Evolutionary conservation across 192 early-diverging fungal species (phyloP).

Genomic region (Podila epicladia): DNA sequence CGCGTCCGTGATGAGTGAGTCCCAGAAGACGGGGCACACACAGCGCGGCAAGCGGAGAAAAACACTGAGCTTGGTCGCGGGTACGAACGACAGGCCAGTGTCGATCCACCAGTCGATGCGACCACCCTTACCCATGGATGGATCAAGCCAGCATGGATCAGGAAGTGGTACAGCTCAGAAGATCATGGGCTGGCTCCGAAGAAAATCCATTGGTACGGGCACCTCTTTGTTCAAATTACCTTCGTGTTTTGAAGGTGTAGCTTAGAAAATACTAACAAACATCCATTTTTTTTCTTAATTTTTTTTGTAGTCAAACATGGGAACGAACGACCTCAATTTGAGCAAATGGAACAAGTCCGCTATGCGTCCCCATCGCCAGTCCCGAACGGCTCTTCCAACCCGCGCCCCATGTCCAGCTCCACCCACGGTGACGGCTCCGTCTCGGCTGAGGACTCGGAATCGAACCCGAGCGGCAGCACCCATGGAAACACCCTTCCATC

Average conservation of each 20-base stretch:
- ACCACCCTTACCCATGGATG: neutral
- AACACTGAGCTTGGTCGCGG: conserved; percentile 36
- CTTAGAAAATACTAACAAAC: neutral
- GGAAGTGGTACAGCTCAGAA: conserved; percentile 64
- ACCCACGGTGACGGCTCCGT: conserved; percentile 8
- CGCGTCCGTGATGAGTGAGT: conserved; percentile 5
- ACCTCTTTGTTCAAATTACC: neutral
- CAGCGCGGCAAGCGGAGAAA: conserved; percentile 45
- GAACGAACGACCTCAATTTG: conserved; percentile 13
- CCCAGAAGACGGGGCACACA: conserved; percentile 22
- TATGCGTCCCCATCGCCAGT: neutral
- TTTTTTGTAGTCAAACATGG: conserved; percentile 29
- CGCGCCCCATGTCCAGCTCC: neutral
- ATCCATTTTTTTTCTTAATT: neutral
- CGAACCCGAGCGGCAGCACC: neutral
- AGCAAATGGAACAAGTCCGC: conserved; percentile 19
- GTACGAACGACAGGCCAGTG: conserved; percentile 17
- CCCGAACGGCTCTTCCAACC: neutral
- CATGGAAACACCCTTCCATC: conserved; percentile 5
- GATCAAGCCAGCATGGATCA: conserved; percentile 4
- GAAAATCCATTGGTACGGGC: conserved; percentile 61
- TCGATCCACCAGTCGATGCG: neutral
- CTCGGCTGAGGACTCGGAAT: conserved; percentile 17
- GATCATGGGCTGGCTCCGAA: conserved; percentile 81
- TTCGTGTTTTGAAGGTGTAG: neutral